A percentile compares a stretch with the other conserved stretches of the same genome.
These are phyloP conservation scores for Kodamaea sp. DNA, from an alignment of 1,139 yeast species.

Conservation along the genomic window DNA sequence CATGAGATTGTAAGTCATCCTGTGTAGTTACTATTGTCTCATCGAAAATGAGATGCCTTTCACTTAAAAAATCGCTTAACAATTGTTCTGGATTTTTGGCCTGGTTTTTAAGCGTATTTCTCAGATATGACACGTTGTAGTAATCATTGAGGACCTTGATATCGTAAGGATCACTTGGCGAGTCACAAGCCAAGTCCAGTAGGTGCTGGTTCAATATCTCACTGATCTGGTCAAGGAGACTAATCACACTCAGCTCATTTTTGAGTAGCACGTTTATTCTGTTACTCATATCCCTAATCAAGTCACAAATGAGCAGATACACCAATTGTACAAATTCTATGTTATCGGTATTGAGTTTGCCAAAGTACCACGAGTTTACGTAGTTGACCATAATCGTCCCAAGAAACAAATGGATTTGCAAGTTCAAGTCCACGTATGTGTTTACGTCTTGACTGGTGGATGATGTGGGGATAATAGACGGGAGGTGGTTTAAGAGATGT, in stretches of 20 bases:
- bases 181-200: slow-evolving; percentile 17
- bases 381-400: slow-evolving; percentile 35
- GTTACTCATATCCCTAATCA: slow-evolving; percentile 26
- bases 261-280: slow-evolving; percentile 20
- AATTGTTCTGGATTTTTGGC: slow-evolving; percentile 1
- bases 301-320: slow-evolving; percentile 33
- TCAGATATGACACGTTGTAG: background rate
- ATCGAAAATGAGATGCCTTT: slow-evolving; percentile 18
- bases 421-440: slow-evolving; percentile 24
- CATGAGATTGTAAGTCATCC: background rate
- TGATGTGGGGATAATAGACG: slow-evolving; percentile 23
- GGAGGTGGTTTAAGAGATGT: slow-evolving; percentile 31
- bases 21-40: background rate
- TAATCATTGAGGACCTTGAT: slow-evolving; percentile 7
- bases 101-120: slow-evolving; percentile 6
- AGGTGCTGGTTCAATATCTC: slow-evolving; percentile 32
- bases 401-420: slow-evolving; percentile 40
- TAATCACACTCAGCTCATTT: slow-evolving; percentile 14
- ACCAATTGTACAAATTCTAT: slow-evolving; percentile 33
- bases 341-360: slow-evolving; percentile 41
- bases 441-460: slow-evolving; percentile 10
- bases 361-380: slow-evolving; percentile 43
- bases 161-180: slow-evolving; percentile 5
- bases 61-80: slow-evolving; percentile 9
- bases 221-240: slow-evolving; percentile 27